Evolutionary conservation across 2,329 filamentous ascomycete genomes (phyloP).

Genomic region (Alternaria postmessia): DNA sequence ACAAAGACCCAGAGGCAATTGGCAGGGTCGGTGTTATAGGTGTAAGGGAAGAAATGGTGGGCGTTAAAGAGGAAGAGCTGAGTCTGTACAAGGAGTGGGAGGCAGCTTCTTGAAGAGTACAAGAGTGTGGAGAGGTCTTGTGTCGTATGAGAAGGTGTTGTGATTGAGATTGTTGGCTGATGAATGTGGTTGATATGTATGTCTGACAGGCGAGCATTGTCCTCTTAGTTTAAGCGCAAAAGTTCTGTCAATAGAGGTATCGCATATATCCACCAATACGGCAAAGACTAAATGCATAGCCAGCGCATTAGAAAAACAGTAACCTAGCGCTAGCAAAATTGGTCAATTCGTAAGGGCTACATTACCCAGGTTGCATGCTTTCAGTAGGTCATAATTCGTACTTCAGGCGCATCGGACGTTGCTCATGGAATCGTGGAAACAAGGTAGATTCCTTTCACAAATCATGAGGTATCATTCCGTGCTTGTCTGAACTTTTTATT

Average conservation of each 20-base stretch:
- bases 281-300: not conserved
- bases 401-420: conserved; percentile 1
- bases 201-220: not conserved
- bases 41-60: conserved; percentile 77
- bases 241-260: not conserved
- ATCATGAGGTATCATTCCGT: conserved; percentile 27
- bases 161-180: not conserved
- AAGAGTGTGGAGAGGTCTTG: not conserved
- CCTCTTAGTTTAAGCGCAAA: conserved; percentile 7
- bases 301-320: not conserved
- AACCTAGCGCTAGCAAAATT: not conserved
- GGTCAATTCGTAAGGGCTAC: not conserved
- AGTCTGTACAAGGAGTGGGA: conserved; percentile 53
- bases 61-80: conserved; percentile 57
- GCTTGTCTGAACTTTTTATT: conserved; percentile 51
- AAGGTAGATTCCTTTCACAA: conserved; percentile 19
- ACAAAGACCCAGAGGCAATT: conserved; percentile 60
- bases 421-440: not conserved
- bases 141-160: not conserved
- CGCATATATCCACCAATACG: not conserved
- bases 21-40: conserved; percentile 71
- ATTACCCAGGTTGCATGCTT: not conserved
- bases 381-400: not conserved
- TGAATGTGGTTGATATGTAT: not conserved
- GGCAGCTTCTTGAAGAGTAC: conserved; percentile 4